These are phyloP conservation scores for Quercus alba DNA, from an alignment of 306 rosid genomes.

Conservation along the genomic window DNA sequence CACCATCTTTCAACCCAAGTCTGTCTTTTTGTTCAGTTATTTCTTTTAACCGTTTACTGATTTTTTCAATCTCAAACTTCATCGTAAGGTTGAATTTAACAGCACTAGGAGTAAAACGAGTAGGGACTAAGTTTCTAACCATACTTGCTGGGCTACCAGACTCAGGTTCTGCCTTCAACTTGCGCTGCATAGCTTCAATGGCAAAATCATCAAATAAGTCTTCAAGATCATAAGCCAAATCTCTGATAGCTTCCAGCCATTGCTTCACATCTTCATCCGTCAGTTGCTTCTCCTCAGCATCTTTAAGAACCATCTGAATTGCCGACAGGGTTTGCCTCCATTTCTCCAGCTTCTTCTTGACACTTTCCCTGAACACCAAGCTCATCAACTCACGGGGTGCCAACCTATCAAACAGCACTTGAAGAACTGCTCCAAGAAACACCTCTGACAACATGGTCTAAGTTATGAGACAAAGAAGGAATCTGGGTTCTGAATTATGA, in stretches of 20 bases:
- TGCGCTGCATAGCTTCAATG: neutral
- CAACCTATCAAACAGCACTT: too few species aligned
- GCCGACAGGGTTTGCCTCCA: too few species aligned
- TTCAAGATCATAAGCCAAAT: constrained; percentile 13
- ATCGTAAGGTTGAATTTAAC: too few species aligned
- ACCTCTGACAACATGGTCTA: too few species aligned
- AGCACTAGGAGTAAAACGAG: neutral
- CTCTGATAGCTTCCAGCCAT: constrained; percentile 15
- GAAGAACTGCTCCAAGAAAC: too few species aligned
- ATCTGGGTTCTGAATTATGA: too few species aligned
- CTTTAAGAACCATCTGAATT: too few species aligned
- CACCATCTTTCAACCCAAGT: neutral
- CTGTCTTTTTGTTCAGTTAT: neutral
- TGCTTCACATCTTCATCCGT: neutral
- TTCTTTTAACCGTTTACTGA: neutral
- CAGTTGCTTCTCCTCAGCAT: neutral
- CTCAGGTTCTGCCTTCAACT: neutral
- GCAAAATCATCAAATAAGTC: constrained; percentile 21
- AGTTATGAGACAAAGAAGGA: too few species aligned
- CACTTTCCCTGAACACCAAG: neutral
- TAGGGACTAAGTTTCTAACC: neutral
- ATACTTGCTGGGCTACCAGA: neutral
- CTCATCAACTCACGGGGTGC: too few species aligned
- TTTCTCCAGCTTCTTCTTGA: too few species aligned
- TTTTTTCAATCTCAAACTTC: neutral